These are phyloP conservation scores for Penicillium frequentans DNA, from an alignment of 2,329 filamentous ascomycete genomes.

Conservation along the genomic window DNA sequence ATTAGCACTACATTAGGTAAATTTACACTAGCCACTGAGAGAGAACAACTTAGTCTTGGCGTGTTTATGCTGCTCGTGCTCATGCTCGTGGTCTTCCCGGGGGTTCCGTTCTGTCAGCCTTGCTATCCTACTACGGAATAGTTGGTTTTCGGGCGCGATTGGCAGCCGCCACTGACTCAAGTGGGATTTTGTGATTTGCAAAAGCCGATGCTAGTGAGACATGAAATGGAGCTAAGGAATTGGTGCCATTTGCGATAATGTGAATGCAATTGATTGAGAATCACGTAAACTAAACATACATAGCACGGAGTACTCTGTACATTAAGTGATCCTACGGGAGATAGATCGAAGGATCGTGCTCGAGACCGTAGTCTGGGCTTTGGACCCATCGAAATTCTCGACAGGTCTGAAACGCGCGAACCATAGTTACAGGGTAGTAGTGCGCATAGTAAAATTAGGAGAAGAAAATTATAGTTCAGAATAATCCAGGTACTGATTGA, in stretches of 20 bases:
- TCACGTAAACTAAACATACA: too few relatives aligned
- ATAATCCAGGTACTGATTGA: too few relatives aligned
- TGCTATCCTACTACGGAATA: neutral
- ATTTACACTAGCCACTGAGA: too few relatives aligned
- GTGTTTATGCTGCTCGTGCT: neutral
- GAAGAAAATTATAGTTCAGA: too few relatives aligned
- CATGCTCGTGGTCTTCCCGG: neutral
- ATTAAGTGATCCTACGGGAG: neutral
- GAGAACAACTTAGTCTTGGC: too few relatives aligned
- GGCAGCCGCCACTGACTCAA: constrained; percentile 12
- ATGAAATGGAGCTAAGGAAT: neutral
- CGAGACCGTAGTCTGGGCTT: too few relatives aligned
- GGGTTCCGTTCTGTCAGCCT: neutral
- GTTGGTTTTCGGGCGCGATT: neutral
- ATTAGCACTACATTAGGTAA: neutral
- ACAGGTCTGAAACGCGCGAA: too few relatives aligned
- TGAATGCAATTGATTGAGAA: too few relatives aligned
- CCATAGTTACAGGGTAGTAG: too few relatives aligned
- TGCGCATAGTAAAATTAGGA: too few relatives aligned
- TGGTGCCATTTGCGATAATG: neutral
- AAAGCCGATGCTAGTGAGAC: neutral
- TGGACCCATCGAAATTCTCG: too few relatives aligned
- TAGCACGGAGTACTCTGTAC: too few relatives aligned
- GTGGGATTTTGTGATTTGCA: constrained; percentile 1
- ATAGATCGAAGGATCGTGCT: neutral